phyloP scores from a whole-genome alignment of 768 basidiomycete genomes.

The Hygrocybe punicea region DNA sequence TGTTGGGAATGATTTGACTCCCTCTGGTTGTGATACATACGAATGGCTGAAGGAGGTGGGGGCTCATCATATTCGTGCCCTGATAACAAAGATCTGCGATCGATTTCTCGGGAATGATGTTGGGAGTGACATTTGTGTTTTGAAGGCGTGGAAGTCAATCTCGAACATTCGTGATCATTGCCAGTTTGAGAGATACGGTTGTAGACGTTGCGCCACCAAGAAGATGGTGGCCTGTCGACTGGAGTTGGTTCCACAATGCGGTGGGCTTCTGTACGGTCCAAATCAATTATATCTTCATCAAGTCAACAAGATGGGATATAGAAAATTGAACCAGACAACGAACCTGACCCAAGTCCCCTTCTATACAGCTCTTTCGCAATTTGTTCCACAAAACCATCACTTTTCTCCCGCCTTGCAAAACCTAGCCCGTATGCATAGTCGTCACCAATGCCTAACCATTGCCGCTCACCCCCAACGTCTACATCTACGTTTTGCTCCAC shows the following conservation, averaged over 20 bases:
- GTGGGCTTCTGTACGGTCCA: constrained; percentile 16
- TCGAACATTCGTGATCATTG: constrained; percentile 1
- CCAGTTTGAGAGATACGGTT: constrained; percentile 45
- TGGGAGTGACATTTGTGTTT: constrained; percentile 16
- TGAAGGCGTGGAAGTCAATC: constrained; percentile 11
- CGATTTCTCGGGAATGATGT: constrained; percentile 13
- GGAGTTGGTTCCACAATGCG: constrained; percentile 15
- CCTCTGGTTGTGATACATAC: constrained; percentile 15
- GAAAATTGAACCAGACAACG: constrained; percentile 7
- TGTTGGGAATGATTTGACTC: not conserved
- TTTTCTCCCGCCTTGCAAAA: constrained; percentile 42
- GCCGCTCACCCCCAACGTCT: constrained; percentile 45
- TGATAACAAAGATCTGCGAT: constrained; percentile 12
- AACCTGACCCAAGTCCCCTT: constrained; percentile 44
- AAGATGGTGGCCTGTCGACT: constrained; percentile 34
- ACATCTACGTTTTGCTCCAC: constrained; percentile 41
- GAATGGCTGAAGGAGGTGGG: constrained; percentile 34
- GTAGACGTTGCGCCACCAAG: constrained; percentile 60
- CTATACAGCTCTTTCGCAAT: constrained; percentile 52
- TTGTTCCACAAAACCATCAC: constrained; percentile 50
- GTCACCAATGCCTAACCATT: constrained; percentile 52
- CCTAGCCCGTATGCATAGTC: constrained; percentile 45
- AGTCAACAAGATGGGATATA: not conserved
- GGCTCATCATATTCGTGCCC: constrained; percentile 38
- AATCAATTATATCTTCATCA: constrained; percentile 17